phyloP scores from a whole-genome alignment of 2,329 filamentous ascomycete genomes.

The Westerdykella sp. region DNA sequence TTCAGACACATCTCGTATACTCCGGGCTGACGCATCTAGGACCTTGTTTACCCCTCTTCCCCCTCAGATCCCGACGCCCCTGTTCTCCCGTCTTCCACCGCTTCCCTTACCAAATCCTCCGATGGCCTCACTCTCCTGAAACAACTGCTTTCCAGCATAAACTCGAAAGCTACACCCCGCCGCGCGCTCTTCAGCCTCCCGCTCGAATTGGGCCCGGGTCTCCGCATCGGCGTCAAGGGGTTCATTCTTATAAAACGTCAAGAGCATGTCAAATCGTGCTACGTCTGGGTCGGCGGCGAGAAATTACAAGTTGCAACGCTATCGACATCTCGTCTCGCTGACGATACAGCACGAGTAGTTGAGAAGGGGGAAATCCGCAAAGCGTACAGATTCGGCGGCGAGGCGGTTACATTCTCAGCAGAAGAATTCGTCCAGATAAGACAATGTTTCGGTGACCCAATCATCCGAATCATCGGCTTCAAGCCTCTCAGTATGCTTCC shows the following conservation, averaged over 20 bases:
- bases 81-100: conserved; percentile 46
- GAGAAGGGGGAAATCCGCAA: conserved; percentile 79
- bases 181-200: conserved; percentile 81
- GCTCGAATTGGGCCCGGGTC: conserved; percentile 75
- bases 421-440: conserved; percentile 76
- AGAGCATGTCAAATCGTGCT: conserved; percentile 72
- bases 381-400: conserved; percentile 92
- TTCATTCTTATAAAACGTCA: conserved; percentile 86
- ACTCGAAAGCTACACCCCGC: conserved; percentile 81
- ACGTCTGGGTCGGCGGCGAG: conserved; percentile 83
- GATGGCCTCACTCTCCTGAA: conserved; percentile 74
- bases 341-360: conserved; percentile 69
- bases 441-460: conserved; percentile 67
- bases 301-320: conserved; percentile 71
- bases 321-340: conserved; percentile 67
- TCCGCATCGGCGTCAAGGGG: conserved; percentile 87
- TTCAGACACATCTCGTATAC: background rate
- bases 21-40: conserved; percentile 44
- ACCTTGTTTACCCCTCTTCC: conserved; percentile 79
- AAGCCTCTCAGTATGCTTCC: conserved; percentile 71
- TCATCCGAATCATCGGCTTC: conserved; percentile 89
- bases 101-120: conserved; percentile 60
- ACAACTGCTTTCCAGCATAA: conserved; percentile 79
- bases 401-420: conserved; percentile 76
- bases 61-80: conserved; percentile 61